Base-by-base conservation (phyloP, 106 monocot species). In the Posidonia australis region DNA sequence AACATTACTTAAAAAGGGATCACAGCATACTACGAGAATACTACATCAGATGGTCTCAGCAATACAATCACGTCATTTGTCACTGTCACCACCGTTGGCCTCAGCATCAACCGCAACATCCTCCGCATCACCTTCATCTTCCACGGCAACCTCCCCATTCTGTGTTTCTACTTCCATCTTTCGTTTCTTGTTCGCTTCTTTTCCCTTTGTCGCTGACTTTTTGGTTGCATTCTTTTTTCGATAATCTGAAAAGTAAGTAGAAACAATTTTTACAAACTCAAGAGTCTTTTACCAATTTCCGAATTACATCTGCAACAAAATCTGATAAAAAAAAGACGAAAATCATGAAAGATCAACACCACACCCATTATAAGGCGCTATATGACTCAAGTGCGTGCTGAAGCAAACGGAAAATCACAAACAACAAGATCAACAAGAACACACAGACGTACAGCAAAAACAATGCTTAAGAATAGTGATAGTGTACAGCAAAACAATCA, bases 181-280 rank as follows among this genome's bases (percentile, higher is more conserved):
- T 12, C 71, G 51, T 60, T 72, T 72, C 54, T 44, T 72, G 51
- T 44, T 18, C 13, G 13, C 64, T 64, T 64, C 64, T 17, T 64
- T 64, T 63, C 54, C 63, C 60, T 51, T 53, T 32, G 42, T 36
- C 22, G 62, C 6, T 29, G 71, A 62, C 28, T 60, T 72, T 32
- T 54, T 72, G 10, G 62, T 26, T 10, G 43, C 14, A 24, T 72
- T 72, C 36, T 60, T 63, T 25, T 44, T 20, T 23, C 63, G 54
- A 28, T 49, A 72, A 62, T 72, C 71, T 72, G 63, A 23, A 62
- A 17, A 21, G 60, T 9, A 46, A 2, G 10, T 44, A 22, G 18
- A 13, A 0, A 59, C 18, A 59, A 16, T 30, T 59, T 59, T 25
- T 28, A 5, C 17, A 12, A 59, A 59, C 29, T 32, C 59, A 59